Percentiles rank a stretch among this genome's conserved stretches.
Evolutionary conservation across 2,329 filamentous ascomycete species (phyloP).

Genomic region (Bipolaris oryzae): DNA sequence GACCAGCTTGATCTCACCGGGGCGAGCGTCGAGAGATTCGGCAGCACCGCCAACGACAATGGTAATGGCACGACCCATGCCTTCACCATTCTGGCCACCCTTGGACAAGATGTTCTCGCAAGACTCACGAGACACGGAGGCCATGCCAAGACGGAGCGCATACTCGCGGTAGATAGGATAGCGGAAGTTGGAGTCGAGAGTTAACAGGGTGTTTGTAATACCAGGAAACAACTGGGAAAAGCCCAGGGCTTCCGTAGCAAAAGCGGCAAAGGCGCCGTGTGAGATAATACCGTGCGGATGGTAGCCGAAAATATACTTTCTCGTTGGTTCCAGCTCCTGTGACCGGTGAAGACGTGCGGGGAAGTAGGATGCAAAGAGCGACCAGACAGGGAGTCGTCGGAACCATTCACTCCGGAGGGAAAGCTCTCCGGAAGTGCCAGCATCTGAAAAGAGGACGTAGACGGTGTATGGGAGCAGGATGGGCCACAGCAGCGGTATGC

Average conservation of each 20-base stretch:
- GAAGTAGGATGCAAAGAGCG: constrained; percentile 89
- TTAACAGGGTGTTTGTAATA: constrained; percentile 91
- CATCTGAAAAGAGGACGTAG: constrained; percentile 80
- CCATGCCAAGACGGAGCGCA: constrained; percentile 83
- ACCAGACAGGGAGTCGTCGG: constrained; percentile 78
- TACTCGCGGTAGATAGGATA: constrained; percentile 95
- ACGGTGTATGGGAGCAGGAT: constrained; percentile 77
- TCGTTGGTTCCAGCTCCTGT: constrained; percentile 74
- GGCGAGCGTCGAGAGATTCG: constrained; percentile 88
- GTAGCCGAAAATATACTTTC: constrained; percentile 97
- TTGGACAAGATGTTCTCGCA: constrained; percentile 86
- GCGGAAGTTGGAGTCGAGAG: constrained; percentile 94
- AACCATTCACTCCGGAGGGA: constrained; percentile 75
- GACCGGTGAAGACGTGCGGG: constrained; percentile 88
- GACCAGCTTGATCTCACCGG: constrained; percentile 76
- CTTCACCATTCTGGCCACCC: constrained; percentile 76
- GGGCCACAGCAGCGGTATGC: constrained; percentile 92
- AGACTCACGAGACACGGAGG: constrained; percentile 87
- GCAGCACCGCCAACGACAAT: constrained; percentile 93
- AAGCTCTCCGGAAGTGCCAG: constrained; percentile 75
- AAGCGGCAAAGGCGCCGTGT: constrained; percentile 91
- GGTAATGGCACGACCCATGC: constrained; percentile 93
- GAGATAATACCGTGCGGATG: constrained; percentile 98
- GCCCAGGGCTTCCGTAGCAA: constrained; percentile 86
- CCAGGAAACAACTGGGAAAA: constrained; percentile 89